These are phyloP conservation scores for Casaregolazyma lundiana DNA, from an alignment of 1,139 yeast genomes.

Conservation along the genomic window DNA sequence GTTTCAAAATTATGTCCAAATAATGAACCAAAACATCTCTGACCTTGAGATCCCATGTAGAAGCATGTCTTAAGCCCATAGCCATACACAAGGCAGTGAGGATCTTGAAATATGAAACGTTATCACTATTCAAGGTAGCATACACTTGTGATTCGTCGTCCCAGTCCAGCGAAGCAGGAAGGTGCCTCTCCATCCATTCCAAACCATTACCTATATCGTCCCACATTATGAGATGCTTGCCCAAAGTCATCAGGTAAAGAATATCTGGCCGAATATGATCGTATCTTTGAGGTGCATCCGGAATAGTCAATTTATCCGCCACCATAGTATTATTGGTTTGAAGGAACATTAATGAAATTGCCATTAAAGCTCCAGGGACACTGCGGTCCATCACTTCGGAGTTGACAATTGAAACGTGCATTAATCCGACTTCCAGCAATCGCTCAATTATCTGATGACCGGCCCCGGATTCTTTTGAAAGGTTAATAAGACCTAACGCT, in stretches of 20 bases:
- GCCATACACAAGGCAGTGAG: slow-evolving; percentile 75
- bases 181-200: slow-evolving; percentile 48
- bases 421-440: slow-evolving; percentile 55
- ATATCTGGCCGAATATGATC: slow-evolving; percentile 82
- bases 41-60: slow-evolving; percentile 55
- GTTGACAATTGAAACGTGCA: slow-evolving; percentile 66
- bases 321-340: slow-evolving; percentile 58
- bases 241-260: slow-evolving; percentile 62
- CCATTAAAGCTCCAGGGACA: slow-evolving; percentile 75
- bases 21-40: slow-evolving; percentile 55
- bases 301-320: slow-evolving; percentile 62
- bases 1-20: slow-evolving; percentile 57
- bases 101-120: slow-evolving; percentile 58
- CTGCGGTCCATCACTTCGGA: slow-evolving; percentile 62
- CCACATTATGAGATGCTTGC: slow-evolving; percentile 78
- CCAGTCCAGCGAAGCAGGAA: slow-evolving; percentile 22
- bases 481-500: slow-evolving; percentile 78
- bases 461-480: slow-evolving; percentile 69
- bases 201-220: slow-evolving; percentile 47
- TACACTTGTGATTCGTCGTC: slow-evolving; percentile 26
- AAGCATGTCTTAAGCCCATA: slow-evolving; percentile 72
- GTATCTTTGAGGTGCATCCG: slow-evolving; percentile 54
- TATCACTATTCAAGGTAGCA: slow-evolving; percentile 52
- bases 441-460: slow-evolving; percentile 64
- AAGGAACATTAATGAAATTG: slow-evolving; percentile 69